Base-by-base conservation (phyloP, 2,329 filamentous ascomycete species). In the Curvularia sp. region DNA sequence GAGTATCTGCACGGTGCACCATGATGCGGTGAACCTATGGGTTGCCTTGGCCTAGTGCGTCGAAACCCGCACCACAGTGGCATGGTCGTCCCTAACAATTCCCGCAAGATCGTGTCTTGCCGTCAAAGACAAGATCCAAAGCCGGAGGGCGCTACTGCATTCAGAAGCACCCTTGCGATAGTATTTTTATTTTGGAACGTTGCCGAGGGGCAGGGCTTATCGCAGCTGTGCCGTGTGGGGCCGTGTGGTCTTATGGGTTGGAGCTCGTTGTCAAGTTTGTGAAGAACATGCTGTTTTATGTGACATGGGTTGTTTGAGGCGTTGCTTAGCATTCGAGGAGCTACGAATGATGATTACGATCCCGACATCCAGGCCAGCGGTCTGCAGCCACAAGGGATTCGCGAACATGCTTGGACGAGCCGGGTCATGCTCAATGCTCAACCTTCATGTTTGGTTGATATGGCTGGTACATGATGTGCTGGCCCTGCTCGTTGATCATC, bases 371-470 rank as follows among this genome's bases (percentile, higher is more conserved):
- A 41, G 53, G 48, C 53, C 53, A 62, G 56, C 39, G 39, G 52
- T 45, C 56, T 59, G 47, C 52, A 59, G 47, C 34, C 56, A 59
- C 39, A 21, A 47, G 55, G 47, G 56, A 55, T 55, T 49, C 42
- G 46, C 41, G 46, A 55, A 55, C 56, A 47, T 49, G 51, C 43
- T 48, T 27, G 38, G 42, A 42, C 45, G 54, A 58, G 49, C 46
- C 43, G 43, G 38, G 41, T 49, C 48, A 43, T 43, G 21, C 58
- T 72, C 66, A 74, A 46, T 77, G 74, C 65, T 79, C 77, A 23
- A 73, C 73, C 65, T 78, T 79, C 74, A 78, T 77, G 60, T 78
- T 78, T 7, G 72, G 67, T 41, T 70, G 70, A 49, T 75, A 57
- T 3, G 54, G 49, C 39, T 60, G 74, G 51, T 78, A 79, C 67